These are phyloP conservation scores for Esteya vermicola DNA, from an alignment of 2,329 filamentous ascomycete genomes.

Conservation along the genomic window DNA sequence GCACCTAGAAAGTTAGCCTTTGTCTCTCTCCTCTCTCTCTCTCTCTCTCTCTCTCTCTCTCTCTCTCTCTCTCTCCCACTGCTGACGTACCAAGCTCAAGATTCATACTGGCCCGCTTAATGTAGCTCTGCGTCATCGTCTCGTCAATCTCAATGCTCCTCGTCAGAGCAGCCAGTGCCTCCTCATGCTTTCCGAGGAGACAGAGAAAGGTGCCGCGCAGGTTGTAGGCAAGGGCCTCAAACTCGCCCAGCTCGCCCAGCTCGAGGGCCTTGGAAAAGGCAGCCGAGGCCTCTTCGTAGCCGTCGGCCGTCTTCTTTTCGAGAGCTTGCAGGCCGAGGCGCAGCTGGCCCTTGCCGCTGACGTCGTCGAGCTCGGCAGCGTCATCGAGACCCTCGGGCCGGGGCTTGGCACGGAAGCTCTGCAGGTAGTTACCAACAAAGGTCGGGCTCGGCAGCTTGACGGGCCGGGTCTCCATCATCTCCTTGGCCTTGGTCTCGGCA, in stretches of 20 bases:
- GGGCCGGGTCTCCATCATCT: conserved; percentile 70
- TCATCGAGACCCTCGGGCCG: conserved; percentile 74
- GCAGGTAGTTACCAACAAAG: conserved; percentile 96
- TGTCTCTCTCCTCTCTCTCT: too few species aligned
- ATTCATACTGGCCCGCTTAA: conserved; percentile 97
- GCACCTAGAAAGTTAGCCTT: conserved; percentile 48
- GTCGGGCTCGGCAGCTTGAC: conserved; percentile 89
- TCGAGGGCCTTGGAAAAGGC: conserved; percentile 84
- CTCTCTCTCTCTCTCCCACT: too few species aligned
- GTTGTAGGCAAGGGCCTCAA: conserved; percentile 89
- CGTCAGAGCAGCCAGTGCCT: conserved; percentile 72
- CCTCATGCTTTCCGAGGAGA: conserved; percentile 72
- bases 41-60: too few species aligned
- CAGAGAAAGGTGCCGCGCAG: conserved; percentile 94
- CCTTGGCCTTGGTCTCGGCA: conserved; percentile 84
- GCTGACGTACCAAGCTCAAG: conserved; percentile 75
- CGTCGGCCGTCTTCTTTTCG: conserved; percentile 74
- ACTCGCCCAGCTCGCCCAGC: conserved; percentile 62
- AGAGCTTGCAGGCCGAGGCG: conserved; percentile 71
- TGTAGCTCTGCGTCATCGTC: conserved; percentile 84
- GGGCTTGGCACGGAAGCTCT: conserved; percentile 82
- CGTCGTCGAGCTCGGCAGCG: conserved; percentile 59
- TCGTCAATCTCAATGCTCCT: conserved; percentile 88
- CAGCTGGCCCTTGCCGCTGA: conserved; percentile 72
- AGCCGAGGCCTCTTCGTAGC: conserved; percentile 75